Evolutionary conservation across 371 early-diverging fungal genomes (phyloP), one percentile per base, ranked within the genome.

Genomic region (Circinella minor): DNA sequence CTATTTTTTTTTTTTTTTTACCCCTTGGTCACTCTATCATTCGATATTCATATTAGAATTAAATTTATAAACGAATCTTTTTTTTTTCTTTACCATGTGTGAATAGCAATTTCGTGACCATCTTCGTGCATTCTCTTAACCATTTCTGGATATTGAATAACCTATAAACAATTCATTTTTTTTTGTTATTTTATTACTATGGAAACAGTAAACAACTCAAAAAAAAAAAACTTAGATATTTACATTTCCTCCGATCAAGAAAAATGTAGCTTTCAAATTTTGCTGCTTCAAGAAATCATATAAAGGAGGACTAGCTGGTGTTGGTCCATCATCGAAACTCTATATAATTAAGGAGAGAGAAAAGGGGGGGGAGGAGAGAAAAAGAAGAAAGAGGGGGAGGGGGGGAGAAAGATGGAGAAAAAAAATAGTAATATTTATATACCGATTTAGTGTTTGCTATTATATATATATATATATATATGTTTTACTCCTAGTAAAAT

Each of bases 21-120:
- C 43, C 43, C 43, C 43, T 43, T 43, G 43, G 6, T 43, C 9
- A 43, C 43, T 6, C 11, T 6, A 9, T 43, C 9, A 43, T 2
- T 6, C 6, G 43, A 11, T 43, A 11, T 43, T 43, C 11, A 43
- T 43, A 43, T 43, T 11, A 6, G 6, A 43, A 9, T 43, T 1
- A 9, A 9, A 43, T 43, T 43, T 9, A 43, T 43, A 43, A 43
- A 2, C 27, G 27, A 27, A 27, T 27, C n/a, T n/a, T n/a, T 27
- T 27, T 27, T 27, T 27, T 27, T 27, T 27, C 27, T 27, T 43
- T 43, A 85, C 88, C 81, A 83, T 54, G 84, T 88, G 48, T 88
- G 89, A 69, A 86, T 78, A 46, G 78, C 89, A 65, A 88, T 76
- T 70, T 88, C 87, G 27, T 86, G 86, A 46, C 81, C 85, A 51